phyloP scores from a whole-genome alignment of 495 filamentous ascomycete genomes.

The Tuber indicum region DNA sequence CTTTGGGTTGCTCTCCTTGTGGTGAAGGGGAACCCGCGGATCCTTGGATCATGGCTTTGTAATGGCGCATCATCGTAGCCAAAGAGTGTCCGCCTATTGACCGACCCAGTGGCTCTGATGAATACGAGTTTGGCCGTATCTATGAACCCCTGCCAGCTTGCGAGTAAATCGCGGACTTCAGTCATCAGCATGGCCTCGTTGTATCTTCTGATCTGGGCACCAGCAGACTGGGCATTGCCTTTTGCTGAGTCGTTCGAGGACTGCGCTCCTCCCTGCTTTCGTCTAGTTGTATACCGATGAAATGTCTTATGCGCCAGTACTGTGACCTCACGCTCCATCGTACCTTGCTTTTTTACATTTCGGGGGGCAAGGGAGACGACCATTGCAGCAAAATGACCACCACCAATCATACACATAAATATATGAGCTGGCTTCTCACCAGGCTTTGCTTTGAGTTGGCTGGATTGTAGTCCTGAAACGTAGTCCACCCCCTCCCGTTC shows the following conservation, averaged over 20 bases:
- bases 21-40: constrained; percentile 86
- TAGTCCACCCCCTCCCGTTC: constrained; percentile 64
- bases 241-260: constrained; percentile 86
- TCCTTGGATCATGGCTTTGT: constrained; percentile 70
- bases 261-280: constrained; percentile 93
- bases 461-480: constrained; percentile 62
- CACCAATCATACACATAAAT: constrained; percentile 97
- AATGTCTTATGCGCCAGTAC: constrained; percentile 96
- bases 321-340: constrained; percentile 61
- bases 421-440: constrained; percentile 59
- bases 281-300: constrained; percentile 89
- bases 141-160: constrained; percentile 75
- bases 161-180: constrained; percentile 71
- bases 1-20: constrained; percentile 90
- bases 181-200: constrained; percentile 82
- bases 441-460: constrained; percentile 34
- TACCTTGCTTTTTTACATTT: constrained; percentile 57
- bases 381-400: constrained; percentile 96
- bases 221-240: constrained; percentile 87
- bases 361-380: constrained; percentile 80
- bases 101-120: constrained; percentile 77
- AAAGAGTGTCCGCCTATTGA: constrained; percentile 78
- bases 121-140: constrained; percentile 78
- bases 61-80: constrained; percentile 85
- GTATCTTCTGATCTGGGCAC: constrained; percentile 79